Percentiles rank a stretch among this genome's conserved stretches.
Evolutionary conservation across 352 stramenopile species (phyloP).

Genomic region (Globisporangium emineosum): DNA sequence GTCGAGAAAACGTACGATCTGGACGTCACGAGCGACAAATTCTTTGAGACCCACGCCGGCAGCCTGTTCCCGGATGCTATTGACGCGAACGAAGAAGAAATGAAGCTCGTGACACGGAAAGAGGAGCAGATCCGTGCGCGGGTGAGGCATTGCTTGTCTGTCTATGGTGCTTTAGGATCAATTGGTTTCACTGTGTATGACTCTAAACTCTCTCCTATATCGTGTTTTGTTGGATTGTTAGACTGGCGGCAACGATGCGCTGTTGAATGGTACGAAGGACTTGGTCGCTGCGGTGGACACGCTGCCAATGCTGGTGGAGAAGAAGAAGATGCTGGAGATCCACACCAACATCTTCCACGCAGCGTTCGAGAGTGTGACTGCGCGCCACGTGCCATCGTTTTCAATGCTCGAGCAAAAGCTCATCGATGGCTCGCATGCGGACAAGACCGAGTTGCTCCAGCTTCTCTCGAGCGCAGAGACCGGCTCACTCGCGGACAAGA

Average conservation of each 20-base stretch:
- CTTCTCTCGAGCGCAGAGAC: slow-evolving; percentile 60
- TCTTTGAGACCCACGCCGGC: slow-evolving; percentile 76
- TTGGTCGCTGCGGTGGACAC: slow-evolving; percentile 83
- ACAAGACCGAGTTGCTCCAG: slow-evolving; percentile 70
- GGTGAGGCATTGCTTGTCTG: slow-evolving; percentile 16
- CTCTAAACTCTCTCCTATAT: not conserved
- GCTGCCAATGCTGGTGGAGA: slow-evolving; percentile 74
- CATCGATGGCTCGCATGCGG: slow-evolving; percentile 73
- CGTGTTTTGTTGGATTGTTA: slow-evolving; percentile 10
- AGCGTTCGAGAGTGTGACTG: slow-evolving; percentile 73
- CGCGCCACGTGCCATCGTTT: slow-evolving; percentile 77
- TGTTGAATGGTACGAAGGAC: slow-evolving; percentile 82
- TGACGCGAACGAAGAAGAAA: slow-evolving; percentile 85
- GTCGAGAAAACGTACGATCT: slow-evolving; percentile 78
- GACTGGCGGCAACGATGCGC: slow-evolving; percentile 58
- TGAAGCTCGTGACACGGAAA: slow-evolving; percentile 85
- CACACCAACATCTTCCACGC: slow-evolving; percentile 89
- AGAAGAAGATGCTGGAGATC: slow-evolving; percentile 88
- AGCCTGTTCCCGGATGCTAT: slow-evolving; percentile 81
- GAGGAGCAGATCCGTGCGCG: slow-evolving; percentile 77
- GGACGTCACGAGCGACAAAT: slow-evolving; percentile 78
- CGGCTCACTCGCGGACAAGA: slow-evolving; percentile 73
- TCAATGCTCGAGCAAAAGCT: slow-evolving; percentile 86
- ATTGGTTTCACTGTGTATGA: not conserved
- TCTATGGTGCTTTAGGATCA: not conserved